phyloP scores from a whole-genome alignment of 2,329 filamentous ascomycete genomes.

The Arthrobotrys sinensis region DNA sequence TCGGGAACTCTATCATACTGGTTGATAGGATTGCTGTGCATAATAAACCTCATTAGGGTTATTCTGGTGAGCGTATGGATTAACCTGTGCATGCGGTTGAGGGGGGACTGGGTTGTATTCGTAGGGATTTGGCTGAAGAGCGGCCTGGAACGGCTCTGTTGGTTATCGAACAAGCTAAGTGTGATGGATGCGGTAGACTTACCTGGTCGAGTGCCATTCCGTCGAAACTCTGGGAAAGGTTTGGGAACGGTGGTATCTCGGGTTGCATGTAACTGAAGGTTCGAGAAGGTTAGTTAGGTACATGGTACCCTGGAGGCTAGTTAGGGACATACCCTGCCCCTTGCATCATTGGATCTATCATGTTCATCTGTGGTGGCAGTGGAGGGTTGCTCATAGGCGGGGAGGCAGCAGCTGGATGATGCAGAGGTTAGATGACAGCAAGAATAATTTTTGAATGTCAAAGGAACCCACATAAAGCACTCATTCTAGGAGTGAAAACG shows the following conservation, averaged over 20 bases:
- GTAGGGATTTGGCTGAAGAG: slow-evolving; percentile 66
- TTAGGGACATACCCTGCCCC: slow-evolving; percentile 29
- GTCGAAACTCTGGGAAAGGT: slow-evolving; percentile 53
- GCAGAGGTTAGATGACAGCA: not conserved
- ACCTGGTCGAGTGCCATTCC: slow-evolving; percentile 50
- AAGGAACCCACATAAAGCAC: slow-evolving; percentile 65
- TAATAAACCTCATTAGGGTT: slow-evolving; percentile 73
- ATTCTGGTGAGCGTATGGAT: slow-evolving; percentile 70
- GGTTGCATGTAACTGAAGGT: slow-evolving; percentile 50
- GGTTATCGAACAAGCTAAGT: not conserved
- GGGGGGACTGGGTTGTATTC: slow-evolving; percentile 66
- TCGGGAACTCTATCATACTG: slow-evolving; percentile 69
- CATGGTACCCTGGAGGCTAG: not conserved
- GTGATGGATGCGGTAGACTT: not conserved
- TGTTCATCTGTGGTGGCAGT: slow-evolving; percentile 65
- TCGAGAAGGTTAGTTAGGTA: not conserved
- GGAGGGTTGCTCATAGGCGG: slow-evolving; percentile 64
- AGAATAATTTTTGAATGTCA: slow-evolving; percentile 23
- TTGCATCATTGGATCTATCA: slow-evolving; percentile 59
- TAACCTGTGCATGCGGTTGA: slow-evolving; percentile 68
- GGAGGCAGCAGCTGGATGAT: slow-evolving; percentile 62
- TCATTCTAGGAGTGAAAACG: slow-evolving; percentile 82
- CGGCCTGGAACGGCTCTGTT: slow-evolving; percentile 57
- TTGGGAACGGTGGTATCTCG: slow-evolving; percentile 47
- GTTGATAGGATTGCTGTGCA: slow-evolving; percentile 74